A percentile compares a stretch with the other conserved stretches of the same genome.
These are phyloP conservation scores for Termitomyces sp. DNA, from an alignment of 768 basidiomycete genomes.

Conservation along the genomic window DNA sequence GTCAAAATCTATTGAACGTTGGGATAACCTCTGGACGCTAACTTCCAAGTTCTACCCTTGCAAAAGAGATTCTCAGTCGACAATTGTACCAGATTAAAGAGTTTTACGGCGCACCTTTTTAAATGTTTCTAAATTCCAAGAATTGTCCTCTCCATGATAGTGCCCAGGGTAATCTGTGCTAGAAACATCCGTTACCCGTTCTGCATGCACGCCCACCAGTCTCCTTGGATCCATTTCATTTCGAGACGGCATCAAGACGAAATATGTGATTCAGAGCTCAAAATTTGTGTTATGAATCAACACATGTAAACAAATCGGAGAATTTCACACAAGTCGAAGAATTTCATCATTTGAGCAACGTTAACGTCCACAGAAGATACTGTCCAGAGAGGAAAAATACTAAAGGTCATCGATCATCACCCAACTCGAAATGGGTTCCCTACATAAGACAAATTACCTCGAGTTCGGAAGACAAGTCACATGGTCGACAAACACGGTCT, in stretches of 20 bases:
- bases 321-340: background rate
- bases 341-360: no score
- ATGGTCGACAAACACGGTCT: no score
- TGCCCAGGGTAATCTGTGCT: slow-evolving; percentile 92
- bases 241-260: slow-evolving; percentile 7
- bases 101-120: slow-evolving; percentile 51
- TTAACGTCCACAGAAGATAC: background rate
- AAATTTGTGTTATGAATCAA: slow-evolving; percentile 4
- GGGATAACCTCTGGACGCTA: slow-evolving; percentile 73
- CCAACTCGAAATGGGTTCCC: no score
- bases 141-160: slow-evolving; percentile 77
- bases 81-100: slow-evolving; percentile 5
- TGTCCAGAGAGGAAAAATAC: no score
- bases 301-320: background rate
- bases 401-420: background rate
- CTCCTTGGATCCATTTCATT: slow-evolving; percentile 30
- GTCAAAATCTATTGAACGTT: slow-evolving; percentile 89
- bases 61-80: slow-evolving; percentile 18
- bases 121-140: slow-evolving; percentile 77
- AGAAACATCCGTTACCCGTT: slow-evolving; percentile 74
- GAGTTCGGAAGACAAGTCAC: no score
- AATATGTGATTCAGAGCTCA: background rate
- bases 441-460: no score
- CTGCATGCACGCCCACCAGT: slow-evolving; percentile 65
- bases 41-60: slow-evolving; percentile 66